Evolutionary conservation across 2,329 filamentous ascomycete genomes (phyloP), one percentile per base, ranked within the genome.

Genomic region (Elsinoe australis): DNA sequence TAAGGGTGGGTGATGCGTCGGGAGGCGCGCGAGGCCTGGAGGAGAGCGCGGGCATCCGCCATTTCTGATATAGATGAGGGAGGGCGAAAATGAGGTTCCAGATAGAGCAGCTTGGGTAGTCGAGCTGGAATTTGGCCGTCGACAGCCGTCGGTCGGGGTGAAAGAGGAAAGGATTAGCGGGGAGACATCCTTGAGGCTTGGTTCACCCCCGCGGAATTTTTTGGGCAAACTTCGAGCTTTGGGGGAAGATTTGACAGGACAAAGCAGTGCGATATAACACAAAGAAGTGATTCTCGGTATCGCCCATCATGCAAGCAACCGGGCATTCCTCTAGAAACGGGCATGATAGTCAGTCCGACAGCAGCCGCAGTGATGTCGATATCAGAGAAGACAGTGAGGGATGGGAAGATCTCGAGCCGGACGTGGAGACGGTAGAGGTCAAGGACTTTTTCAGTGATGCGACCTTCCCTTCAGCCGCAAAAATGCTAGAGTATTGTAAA

Each of bases 1-100:
- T 82, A 72, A 3, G 82, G 78, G 57, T 87, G 82, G 45, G 80
- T 75, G 58, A 89, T 80, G 54, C 83, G 79, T 50, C 87, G 80
- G 53, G 83, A 77, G 49, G 80, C 79, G 55, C 86, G 80, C 65
- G 90, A 84, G 59, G 82, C 83, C 57, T 85, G 84, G 50, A 94
- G 75, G 41, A 94, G 77, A 28, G 85, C 78, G 58, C 87, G 83
- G 19, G 87, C 82, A 65, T 94, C 86, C 56, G 85, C 74, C 85
- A 92, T 90, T 22, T 22, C 10, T 14, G 6, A 31, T 3, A 22
- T 26, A 19, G 28, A 18, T 15, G 9, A 22, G 29, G 2, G 1
- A 5, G 14, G 18, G 44, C 24, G 12, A 5, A 12, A 4, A 14
- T 5, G 29, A 33, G 24, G 17, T 36, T 24, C 21, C 14, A 29